Percentiles rank a stretch among this genome's conserved stretches.
Conservation (phyloP, 2,329 filamentous ascomycete genomes). For the Nothophoma quercina region DNA sequence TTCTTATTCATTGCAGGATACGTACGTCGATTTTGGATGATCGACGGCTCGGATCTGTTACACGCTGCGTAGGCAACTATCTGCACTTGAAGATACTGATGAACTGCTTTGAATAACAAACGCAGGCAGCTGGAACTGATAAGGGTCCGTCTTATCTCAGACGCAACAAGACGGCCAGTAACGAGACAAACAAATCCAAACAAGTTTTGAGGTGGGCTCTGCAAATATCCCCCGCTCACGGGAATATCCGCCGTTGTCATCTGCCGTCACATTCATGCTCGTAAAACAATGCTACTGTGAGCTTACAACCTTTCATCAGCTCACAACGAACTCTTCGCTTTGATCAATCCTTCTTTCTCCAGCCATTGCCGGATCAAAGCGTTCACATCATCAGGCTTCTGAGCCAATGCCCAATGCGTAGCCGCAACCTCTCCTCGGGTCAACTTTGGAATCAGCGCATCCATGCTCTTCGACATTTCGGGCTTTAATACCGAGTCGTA, state of each 20-base stretch:
- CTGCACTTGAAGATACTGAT: no score
- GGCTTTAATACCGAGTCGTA: constrained; percentile 77
- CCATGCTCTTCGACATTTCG: constrained; percentile 75
- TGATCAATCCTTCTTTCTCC: constrained; percentile 60
- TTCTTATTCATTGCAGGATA: not conserved
- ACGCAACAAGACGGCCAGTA: no score
- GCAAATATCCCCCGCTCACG: not conserved
- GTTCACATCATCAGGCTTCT: constrained; percentile 77
- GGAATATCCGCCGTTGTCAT: not conserved
- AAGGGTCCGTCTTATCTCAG: no score
- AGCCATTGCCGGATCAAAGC: constrained; percentile 72
- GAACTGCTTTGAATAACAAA: not conserved
- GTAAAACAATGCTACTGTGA: not conserved
- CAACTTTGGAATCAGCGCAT: constrained; percentile 68
- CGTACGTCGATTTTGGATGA: not conserved
- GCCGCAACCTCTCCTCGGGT: constrained; percentile 71
- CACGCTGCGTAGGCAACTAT: no score
- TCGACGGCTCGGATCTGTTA: no score
- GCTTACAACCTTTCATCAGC: not conserved
- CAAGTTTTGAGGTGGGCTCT: no score
- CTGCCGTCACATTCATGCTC: not conserved
- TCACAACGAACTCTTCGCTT: constrained; percentile 55
- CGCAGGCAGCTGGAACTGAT: no score
- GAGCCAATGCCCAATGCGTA: constrained; percentile 83
- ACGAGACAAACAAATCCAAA: not conserved